Evolutionary conservation across 2,329 filamentous ascomycete genomes (phyloP).

Genomic region (Penicillium brevicompactum): DNA sequence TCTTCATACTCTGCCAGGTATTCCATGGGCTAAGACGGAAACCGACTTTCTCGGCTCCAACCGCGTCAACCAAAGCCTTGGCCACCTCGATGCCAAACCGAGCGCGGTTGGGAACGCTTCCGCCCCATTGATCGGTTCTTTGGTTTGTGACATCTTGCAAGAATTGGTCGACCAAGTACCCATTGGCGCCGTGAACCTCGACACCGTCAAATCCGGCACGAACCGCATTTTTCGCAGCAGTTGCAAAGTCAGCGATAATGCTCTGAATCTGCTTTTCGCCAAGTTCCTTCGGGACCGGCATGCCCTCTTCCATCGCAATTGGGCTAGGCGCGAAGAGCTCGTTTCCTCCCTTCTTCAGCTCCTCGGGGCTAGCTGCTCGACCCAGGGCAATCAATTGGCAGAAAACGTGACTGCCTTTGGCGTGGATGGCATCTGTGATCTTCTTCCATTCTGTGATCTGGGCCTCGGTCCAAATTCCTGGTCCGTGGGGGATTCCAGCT

Average conservation of each 20-base stretch:
- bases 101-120: conserved; percentile 51
- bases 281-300: conserved; percentile 28
- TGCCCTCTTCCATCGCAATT: conserved; percentile 38
- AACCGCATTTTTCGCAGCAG: conserved; percentile 52
- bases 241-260: conserved; percentile 42
- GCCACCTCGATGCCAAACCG: conserved; percentile 57
- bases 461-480: conserved; percentile 56
- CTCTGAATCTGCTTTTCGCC: conserved; percentile 43
- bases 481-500: conserved; percentile 52
- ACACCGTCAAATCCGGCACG: conserved; percentile 55
- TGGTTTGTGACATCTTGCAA: conserved; percentile 48
- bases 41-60: conserved; percentile 46
- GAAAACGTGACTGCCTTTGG: conserved; percentile 60
- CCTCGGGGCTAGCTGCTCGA: conserved; percentile 49
- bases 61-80: conserved; percentile 38
- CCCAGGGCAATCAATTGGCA: conserved; percentile 63
- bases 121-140: conserved; percentile 53
- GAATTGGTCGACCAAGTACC: conserved; percentile 54
- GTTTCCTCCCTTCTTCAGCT: conserved; percentile 15
- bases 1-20: conserved; percentile 50
- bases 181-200: conserved; percentile 51
- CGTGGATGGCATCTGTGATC: conserved; percentile 63
- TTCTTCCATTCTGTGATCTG: conserved; percentile 61
- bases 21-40: conserved; percentile 47
- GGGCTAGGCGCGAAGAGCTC: conserved; percentile 40